Evolutionary conservation across 1,284 basidiomycete genomes (phyloP).

Genomic region (Chondrostereum purpureum): DNA sequence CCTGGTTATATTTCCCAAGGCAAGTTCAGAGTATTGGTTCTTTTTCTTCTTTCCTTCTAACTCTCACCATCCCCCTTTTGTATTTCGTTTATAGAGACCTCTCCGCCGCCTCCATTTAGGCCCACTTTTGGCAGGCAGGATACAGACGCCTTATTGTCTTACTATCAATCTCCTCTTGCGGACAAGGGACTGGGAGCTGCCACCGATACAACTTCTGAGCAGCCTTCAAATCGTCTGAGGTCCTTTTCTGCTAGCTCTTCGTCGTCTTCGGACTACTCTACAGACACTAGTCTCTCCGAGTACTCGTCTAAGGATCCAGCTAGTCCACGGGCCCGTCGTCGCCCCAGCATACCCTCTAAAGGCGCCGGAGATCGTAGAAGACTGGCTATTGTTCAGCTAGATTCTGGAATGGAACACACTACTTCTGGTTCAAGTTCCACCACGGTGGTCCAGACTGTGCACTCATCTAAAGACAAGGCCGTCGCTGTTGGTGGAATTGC

Average conservation of each 20-base stretch:
- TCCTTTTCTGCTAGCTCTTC: slow-evolving; percentile 28
- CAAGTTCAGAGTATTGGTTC: too few relatives aligned
- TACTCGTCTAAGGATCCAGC: slow-evolving; percentile 22
- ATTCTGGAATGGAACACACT: slow-evolving; percentile 22
- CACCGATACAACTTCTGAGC: too few relatives aligned
- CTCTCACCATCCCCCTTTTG: background rate
- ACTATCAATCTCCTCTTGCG: slow-evolving; percentile 32
- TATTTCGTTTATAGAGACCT: background rate
- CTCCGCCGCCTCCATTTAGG: slow-evolving; percentile 1
- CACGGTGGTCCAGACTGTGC: slow-evolving; percentile 19
- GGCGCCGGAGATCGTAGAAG: slow-evolving; percentile 58
- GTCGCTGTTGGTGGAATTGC: slow-evolving; percentile 46
- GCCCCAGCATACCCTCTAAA: slow-evolving; percentile 46
- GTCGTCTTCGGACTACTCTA: slow-evolving; percentile 46
- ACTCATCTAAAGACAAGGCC: slow-evolving; percentile 33
- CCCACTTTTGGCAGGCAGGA: slow-evolving; percentile 13
- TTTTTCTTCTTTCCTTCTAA: background rate
- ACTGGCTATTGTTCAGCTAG: slow-evolving; percentile 60
- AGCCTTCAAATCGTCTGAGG: slow-evolving; percentile 11
- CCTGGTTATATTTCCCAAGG: background rate
- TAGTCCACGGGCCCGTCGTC: slow-evolving; percentile 28
- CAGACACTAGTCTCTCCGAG: slow-evolving; percentile 20
- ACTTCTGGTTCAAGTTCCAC: slow-evolving; percentile 19
- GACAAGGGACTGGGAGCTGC: slow-evolving; percentile 25
- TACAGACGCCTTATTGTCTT: slow-evolving; percentile 27